Evolutionary conservation across 2,329 filamentous ascomycete species (phyloP).

Genomic region (Nigrograna mackinnonii): DNA sequence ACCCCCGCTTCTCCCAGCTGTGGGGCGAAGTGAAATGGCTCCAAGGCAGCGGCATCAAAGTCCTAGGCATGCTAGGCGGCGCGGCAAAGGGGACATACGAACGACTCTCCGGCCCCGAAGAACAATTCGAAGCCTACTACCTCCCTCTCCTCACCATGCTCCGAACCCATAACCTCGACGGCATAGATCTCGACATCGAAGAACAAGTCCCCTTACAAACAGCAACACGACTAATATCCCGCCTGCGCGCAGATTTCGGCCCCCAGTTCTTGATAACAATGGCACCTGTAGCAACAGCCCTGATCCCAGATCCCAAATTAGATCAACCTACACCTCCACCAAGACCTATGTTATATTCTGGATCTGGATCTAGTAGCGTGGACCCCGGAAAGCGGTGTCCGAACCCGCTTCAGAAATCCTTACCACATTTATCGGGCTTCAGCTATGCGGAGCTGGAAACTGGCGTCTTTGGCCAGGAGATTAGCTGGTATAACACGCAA

Average conservation of each 20-base stretch:
- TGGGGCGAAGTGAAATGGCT: slow-evolving; percentile 79
- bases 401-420: slow-evolving; percentile 35
- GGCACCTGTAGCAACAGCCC: slow-evolving; percentile 78
- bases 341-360: slow-evolving; percentile 12
- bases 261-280: slow-evolving; percentile 74
- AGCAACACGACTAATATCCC: slow-evolving; percentile 55
- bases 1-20: slow-evolving; percentile 69
- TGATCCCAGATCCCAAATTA: slow-evolving; percentile 54
- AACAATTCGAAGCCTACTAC: slow-evolving; percentile 75
- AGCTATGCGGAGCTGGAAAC: slow-evolving; percentile 74
- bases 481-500: slow-evolving; percentile 88
- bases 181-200: slow-evolving; percentile 57
- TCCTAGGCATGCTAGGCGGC: slow-evolving; percentile 86
- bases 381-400: slow-evolving; percentile 31
- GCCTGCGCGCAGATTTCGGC: slow-evolving; percentile 66
- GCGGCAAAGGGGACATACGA: slow-evolving; percentile 76
- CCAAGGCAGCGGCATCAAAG: slow-evolving; percentile 73
- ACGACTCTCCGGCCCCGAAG: slow-evolving; percentile 43
- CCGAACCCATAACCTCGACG: slow-evolving; percentile 51
- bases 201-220: slow-evolving; percentile 72
- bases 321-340: slow-evolving; percentile 32
- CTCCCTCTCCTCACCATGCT: slow-evolving; percentile 68
- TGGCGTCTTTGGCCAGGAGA: slow-evolving; percentile 46
- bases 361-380: too few relatives aligned
- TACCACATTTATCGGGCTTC: slow-evolving; percentile 76